Base-by-base conservation (phyloP, 805 yeast genomes). In the Wickerhamomyces hampshirensis region DNA sequence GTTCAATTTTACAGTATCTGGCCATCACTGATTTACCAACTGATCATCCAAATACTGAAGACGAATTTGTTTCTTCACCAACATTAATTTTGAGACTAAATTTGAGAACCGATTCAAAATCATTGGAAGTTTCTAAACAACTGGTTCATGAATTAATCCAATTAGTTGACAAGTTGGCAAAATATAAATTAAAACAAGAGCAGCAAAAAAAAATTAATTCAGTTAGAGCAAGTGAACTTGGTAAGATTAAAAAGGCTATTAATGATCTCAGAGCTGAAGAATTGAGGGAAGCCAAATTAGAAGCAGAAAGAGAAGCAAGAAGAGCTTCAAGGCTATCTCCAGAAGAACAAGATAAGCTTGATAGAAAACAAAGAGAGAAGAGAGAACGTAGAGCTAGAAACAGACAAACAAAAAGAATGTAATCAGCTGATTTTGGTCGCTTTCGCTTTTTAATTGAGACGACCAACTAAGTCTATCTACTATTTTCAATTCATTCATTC, bases 11-110 rank as follows among this genome's bases (percentile, higher is more conserved):
- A 53, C 76, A 78, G 54, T 83, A 59, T 54, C 56, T 93, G 43
- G 80, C 94, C 29, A 69, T 88, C 57, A 86, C 96, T 34, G 99
- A 93, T 61, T 82, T 85, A 60, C 80, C 88, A 12, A 50, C 62
- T n/a, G 82, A 69, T 34, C 83, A 75, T 49, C 98, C 98, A 31
- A 66, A 60, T 30, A 56, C 71, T 24, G 64, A 76, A 32, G 59
- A 58, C n/a, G 83, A 79, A 44, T 71, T 74, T 60, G 65, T 62
- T 28, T 73, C 84, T 26, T 52, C 51, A 35, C 60, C 66, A 42
- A 59, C 72, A 55, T 64, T 84, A 28, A 57, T 78, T 13, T 60
- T 89, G 43, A 71, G 79, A 38, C 54, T 80, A 44, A 59, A 63
- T 30, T 53, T 78, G 43, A 77, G 84, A 27, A 60, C 70, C 23